A percentile compares a stretch with the other conserved stretches of the same genome.
Conservation (phyloP, 805 yeast genomes). For the Saturnispora dispora region DNA sequence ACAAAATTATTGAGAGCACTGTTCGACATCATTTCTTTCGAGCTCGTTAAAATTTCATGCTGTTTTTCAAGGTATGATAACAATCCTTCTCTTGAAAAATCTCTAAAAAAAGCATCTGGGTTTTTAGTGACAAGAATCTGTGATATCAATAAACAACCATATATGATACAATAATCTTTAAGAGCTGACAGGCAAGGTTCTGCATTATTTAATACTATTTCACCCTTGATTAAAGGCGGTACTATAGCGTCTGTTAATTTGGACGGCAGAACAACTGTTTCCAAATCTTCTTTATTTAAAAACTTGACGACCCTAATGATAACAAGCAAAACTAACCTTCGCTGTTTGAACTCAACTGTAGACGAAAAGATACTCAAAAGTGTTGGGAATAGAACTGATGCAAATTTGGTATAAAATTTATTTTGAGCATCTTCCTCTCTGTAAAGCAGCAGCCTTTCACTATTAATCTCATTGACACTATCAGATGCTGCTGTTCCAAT, state of each 20-base stretch:
- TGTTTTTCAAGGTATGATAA: slow-evolving; percentile 39
- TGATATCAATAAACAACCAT: slow-evolving; percentile 44
- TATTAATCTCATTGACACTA: slow-evolving; percentile 11
- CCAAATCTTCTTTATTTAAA: slow-evolving; percentile 26
- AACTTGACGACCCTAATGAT: slow-evolving; percentile 44
- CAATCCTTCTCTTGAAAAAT: slow-evolving; percentile 68
- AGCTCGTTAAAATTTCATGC: slow-evolving; percentile 14
- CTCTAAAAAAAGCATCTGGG: slow-evolving; percentile 35
- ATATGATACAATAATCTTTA: slow-evolving; percentile 25
- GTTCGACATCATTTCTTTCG: background rate
- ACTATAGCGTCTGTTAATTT: slow-evolving; percentile 44
- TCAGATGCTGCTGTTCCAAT: slow-evolving; percentile 22
- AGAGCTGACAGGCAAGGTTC: background rate
- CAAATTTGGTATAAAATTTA: slow-evolving; percentile 24
- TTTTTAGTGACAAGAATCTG: slow-evolving; percentile 35
- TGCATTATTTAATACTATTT: slow-evolving; percentile 9
- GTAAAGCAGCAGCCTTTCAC: slow-evolving; percentile 13
- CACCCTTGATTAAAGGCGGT: slow-evolving; percentile 51
- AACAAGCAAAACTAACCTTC: slow-evolving; percentile 47
- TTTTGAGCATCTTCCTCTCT: slow-evolving; percentile 23
- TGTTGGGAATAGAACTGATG: slow-evolving; percentile 40
- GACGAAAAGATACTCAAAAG: slow-evolving; percentile 61
- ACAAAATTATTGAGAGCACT: background rate
- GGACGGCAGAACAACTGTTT: slow-evolving; percentile 26
- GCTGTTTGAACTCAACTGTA: slow-evolving; percentile 56